Percentiles rank a stretch among this genome's conserved stretches.
Conservation (phyloP, 306 rosid genomes). For the Fagus crenata region DNA sequence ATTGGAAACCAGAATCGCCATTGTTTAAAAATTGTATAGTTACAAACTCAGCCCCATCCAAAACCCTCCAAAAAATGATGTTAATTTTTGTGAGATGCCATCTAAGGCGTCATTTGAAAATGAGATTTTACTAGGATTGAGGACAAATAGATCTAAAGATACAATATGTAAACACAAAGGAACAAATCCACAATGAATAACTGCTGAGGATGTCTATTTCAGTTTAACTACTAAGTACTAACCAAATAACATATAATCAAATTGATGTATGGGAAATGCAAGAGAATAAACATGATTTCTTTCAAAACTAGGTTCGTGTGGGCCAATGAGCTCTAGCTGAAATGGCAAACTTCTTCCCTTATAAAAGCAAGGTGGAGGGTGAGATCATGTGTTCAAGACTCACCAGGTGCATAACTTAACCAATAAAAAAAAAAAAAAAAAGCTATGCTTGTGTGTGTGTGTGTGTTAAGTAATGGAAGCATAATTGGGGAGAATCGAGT, state of each 20-base stretch:
- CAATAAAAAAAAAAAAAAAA: too few species aligned
- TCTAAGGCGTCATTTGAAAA: not conserved
- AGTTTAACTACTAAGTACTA: not conserved
- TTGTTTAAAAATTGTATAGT: not conserved
- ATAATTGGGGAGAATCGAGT: not conserved
- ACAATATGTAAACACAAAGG: not conserved
- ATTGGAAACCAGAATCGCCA: not conserved
- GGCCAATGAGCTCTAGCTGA: too few species aligned
- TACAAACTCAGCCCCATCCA: not conserved
- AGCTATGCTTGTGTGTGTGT: too few species aligned
- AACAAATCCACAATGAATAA: not conserved
- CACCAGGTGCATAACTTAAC: too few species aligned
- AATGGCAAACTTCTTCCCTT: too few species aligned
- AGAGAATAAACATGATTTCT: not conserved
- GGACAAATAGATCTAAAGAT: not conserved
- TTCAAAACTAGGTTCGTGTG: not conserved
- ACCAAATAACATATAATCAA: not conserved
- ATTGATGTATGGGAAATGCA: not conserved
- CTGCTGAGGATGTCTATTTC: not conserved
- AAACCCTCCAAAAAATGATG: not conserved
- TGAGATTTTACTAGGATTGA: not conserved
- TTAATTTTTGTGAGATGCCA: not conserved
- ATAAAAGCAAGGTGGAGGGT: too few species aligned
- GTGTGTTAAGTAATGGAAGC: not conserved
- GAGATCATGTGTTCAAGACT: too few species aligned